These are phyloP conservation scores for Hypoxylon sp. DNA, from an alignment of 2,329 filamentous ascomycete species.

Conservation along the genomic window DNA sequence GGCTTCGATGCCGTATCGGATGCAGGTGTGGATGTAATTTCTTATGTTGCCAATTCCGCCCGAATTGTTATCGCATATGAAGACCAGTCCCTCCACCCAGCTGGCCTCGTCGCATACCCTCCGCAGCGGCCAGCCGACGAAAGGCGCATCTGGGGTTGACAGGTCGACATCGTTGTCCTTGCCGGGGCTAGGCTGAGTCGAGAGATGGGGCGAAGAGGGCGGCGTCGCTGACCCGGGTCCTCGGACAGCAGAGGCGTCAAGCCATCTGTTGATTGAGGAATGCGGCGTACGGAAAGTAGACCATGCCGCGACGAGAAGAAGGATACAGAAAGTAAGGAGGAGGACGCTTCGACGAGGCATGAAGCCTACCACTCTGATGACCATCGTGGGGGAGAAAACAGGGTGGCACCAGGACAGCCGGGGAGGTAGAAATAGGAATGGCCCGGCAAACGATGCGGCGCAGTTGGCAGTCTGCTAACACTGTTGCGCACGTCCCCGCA, in stretches of 20 bases:
- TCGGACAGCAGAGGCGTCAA: conserved; percentile 30
- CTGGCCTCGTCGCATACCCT: conserved; percentile 53
- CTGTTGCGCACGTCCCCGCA: too few relatives aligned
- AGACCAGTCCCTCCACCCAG: conserved; percentile 54
- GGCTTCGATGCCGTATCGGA: conserved; percentile 58
- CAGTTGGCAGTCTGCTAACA: too few relatives aligned
- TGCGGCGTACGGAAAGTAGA: conserved; percentile 39
- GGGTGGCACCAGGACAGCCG: conserved; percentile 17
- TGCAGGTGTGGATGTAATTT: conserved; percentile 59
- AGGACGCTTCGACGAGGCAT: conserved; percentile 46
- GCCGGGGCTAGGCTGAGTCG: not conserved
- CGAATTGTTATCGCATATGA: conserved; percentile 59
- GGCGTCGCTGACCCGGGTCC: conserved; percentile 13
- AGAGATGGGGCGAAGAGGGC: conserved; percentile 8
- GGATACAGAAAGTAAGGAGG: conserved; percentile 41
- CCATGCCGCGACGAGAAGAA: conserved; percentile 44
- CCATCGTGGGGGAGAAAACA: conserved; percentile 35
- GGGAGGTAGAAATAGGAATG: conserved; percentile 33
- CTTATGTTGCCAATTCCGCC: conserved; percentile 60
- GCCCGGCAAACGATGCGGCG: not conserved
- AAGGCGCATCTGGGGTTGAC: conserved; percentile 51
- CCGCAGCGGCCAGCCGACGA: conserved; percentile 55
- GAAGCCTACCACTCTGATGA: conserved; percentile 41
- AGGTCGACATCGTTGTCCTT: conserved; percentile 47
- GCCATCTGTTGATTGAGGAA: conserved; percentile 34